These are phyloP conservation scores for Lachancea quebecensis DNA, from an alignment of 805 yeast genomes.

Conservation along the genomic window DNA sequence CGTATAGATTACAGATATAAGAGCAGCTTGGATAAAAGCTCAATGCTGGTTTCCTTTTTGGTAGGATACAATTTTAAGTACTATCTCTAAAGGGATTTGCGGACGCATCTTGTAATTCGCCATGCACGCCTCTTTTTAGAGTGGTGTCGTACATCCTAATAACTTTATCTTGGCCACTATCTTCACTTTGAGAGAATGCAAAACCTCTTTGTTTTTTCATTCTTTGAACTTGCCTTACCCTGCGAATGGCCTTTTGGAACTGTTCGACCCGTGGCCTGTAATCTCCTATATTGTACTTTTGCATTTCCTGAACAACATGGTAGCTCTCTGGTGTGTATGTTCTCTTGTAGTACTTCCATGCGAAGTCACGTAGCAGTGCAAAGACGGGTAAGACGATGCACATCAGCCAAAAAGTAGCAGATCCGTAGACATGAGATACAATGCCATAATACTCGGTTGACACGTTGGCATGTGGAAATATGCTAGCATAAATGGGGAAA, in stretches of 20 bases:
- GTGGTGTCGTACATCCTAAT: constrained; percentile 95
- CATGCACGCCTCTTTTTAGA: constrained; percentile 67
- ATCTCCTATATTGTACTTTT: constrained; percentile 88
- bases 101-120: constrained; percentile 45
- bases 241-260: constrained; percentile 93
- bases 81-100: constrained; percentile 24
- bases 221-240: constrained; percentile 95
- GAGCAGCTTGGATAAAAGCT: background rate
- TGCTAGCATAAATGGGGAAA: constrained; percentile 77
- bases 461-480: constrained; percentile 78
- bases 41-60: background rate
- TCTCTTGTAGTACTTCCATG: constrained; percentile 92
- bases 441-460: constrained; percentile 84
- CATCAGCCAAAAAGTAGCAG: constrained; percentile 78
- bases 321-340: constrained; percentile 87
- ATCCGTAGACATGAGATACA: constrained; percentile 64
- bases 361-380: constrained; percentile 78
- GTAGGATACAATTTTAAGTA: too few relatives aligned
- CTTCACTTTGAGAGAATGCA: constrained; percentile 95
- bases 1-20: too few relatives aligned
- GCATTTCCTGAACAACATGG: constrained; percentile 94
- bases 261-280: constrained; percentile 94
- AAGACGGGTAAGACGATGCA: constrained; percentile 65
- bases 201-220: constrained; percentile 98
- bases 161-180: constrained; percentile 78